Evolutionary conservation across 2,329 filamentous ascomycete species (phyloP), one percentile per base, ranked within the genome.

Genomic region (Paramyrothecium roridum): DNA sequence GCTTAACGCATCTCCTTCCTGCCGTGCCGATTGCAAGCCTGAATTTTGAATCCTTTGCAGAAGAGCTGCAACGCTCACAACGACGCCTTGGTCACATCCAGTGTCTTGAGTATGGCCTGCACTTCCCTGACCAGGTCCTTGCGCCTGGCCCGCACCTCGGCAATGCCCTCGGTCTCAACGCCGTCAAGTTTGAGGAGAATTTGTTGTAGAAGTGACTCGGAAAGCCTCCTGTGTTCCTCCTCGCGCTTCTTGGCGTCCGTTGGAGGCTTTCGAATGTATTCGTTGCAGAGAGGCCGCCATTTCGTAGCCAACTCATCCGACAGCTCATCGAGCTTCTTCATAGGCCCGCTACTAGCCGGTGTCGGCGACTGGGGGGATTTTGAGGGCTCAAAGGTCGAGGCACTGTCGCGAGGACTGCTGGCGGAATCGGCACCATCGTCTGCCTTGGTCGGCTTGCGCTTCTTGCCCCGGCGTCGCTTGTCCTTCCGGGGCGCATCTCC

Each of bases 121-220:
- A 89, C 86, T 59, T 88, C 80, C 63, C 78, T 83, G n/a, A 93
- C 88, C 52, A 93, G 71, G 56, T 86, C 87, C 74, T 89, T 93
- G 65, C 90, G 77, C 68, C 77, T 82, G 13, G 79, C 73, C 58
- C 89, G 79, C 23, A 88, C 84, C 13, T 87, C 84, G 11, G 76
- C 69, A 60, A 90, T 84, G 6, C 88, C 89, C 50, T 88, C 86
- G 0, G 86, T 87, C 62, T 93, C 89, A 3, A 93, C 84, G 21
- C 81, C 86, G 67, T 95, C 90, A 43, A 91, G 71, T 73, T 93
- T 93, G 60, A 95, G 73, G 40, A 93, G 66, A 2, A 92, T 84
- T 63, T 92, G 88, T 58, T 87, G 84, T 77, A 95, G 78, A 43
- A 92, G 81, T 4, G 87, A 90, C 76, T 95, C 90, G 3, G 84